Conservation (phyloP, 169 alveolate genomes). For the Cryptosporidium sp. region DNA sequence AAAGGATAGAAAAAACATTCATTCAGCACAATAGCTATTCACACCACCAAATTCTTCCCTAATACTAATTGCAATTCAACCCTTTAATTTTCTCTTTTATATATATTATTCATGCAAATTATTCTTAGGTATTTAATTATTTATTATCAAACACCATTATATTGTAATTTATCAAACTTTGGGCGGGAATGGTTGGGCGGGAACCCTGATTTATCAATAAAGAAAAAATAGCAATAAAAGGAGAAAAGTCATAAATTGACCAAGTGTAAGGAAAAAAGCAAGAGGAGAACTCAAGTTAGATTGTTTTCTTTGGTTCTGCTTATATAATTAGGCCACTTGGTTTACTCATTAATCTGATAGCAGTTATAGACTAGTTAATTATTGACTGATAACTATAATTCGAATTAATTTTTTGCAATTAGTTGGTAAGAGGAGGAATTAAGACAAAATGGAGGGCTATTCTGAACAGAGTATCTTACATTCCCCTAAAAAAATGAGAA, state of each 20-base stretch:
- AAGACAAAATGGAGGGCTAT: neutral
- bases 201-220: neutral
- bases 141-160: no score
- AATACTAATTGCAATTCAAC: neutral
- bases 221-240: neutral
- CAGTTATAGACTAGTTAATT: neutral
- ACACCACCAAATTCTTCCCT: neutral
- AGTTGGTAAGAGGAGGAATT: neutral
- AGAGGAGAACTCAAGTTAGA: neutral
- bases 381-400: neutral
- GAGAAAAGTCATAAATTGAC: slow-evolving; percentile 1
- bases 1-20: no score
- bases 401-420: neutral
- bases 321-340: neutral
- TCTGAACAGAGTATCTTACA: neutral
- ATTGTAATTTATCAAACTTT: no score
- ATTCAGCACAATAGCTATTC: neutral
- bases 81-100: no score
- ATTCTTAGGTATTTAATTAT: neutral
- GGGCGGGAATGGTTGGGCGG: neutral
- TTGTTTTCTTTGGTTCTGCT: neutral
- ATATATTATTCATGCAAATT: neutral
- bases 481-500: slow-evolving; percentile 6
- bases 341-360: neutral
- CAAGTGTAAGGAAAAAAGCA: neutral